Conservation (phyloP, 202 grass and related monocot genomes). For the Eragrostis tef region DNA sequence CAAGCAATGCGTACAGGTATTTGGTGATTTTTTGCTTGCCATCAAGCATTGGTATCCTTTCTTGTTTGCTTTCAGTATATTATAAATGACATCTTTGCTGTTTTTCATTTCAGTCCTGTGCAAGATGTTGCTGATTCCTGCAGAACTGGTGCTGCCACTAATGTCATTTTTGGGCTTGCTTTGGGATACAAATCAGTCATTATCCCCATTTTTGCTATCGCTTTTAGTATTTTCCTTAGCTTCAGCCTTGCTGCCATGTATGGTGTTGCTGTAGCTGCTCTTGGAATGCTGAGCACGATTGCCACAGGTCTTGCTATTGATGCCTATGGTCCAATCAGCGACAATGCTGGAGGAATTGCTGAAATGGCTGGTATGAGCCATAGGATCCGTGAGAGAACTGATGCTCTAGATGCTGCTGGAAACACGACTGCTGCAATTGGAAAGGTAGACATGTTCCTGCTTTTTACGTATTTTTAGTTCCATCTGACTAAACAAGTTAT, state of each 20-base stretch:
- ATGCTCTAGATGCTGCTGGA: conserved; percentile 78
- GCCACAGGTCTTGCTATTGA: conserved; percentile 81
- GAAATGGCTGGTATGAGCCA: conserved; percentile 93
- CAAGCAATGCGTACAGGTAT: conserved; percentile 75
- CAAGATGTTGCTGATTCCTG: conserved; percentile 86
- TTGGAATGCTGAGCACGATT: conserved; percentile 88
- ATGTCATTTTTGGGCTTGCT: conserved; percentile 75
- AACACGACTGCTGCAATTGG: conserved; percentile 89
- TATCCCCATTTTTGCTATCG: conserved; percentile 82
- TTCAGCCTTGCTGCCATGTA: conserved; percentile 93
- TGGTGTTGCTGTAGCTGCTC: conserved; percentile 85
- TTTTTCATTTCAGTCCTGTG: conserved; percentile 63
- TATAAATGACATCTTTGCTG: conserved; percentile 25
- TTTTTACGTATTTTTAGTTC: conserved; percentile 33
- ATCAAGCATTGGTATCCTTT: background rate
- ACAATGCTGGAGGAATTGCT: conserved; percentile 83
- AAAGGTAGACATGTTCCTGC: conserved; percentile 57
- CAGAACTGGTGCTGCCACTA: conserved; percentile 81
- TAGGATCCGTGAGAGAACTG: conserved; percentile 74
- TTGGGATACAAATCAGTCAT: conserved; percentile 81
- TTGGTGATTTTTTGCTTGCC: background rate
- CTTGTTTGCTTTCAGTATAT: conserved; percentile 6
- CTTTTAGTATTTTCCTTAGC: conserved; percentile 73
- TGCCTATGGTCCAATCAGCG: conserved; percentile 84
- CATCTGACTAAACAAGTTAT: conserved; percentile 17